Evolutionary conservation across 345 rosid genomes (phyloP).

Genomic region (Acer saccharum): DNA sequence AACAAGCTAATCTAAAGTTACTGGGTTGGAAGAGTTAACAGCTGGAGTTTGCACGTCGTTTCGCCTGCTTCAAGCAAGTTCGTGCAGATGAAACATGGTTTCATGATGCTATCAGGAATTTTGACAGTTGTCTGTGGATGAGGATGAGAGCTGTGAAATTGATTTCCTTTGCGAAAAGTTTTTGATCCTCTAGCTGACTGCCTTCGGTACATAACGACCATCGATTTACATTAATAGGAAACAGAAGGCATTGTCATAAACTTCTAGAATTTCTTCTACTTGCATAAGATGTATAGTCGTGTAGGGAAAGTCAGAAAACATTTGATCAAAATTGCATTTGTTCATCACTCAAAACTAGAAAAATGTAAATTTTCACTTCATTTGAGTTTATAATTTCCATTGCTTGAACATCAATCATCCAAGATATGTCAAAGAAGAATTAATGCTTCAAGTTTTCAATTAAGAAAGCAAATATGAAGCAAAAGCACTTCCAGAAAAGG

Average conservation of each 20-base stretch:
- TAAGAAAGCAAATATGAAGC: background rate
- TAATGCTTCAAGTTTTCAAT: background rate
- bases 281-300: too few species aligned
- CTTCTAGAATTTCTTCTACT: background rate
- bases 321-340: too few species aligned
- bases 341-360: too few species aligned
- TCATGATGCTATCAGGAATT: background rate
- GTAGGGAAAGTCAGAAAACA: too few species aligned
- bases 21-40: slow-evolving; percentile 69
- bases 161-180: background rate
- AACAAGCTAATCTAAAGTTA: slow-evolving; percentile 59
- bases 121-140: background rate
- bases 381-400: too few species aligned
- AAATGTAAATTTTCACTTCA: too few species aligned
- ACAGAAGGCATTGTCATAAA: background rate
- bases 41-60: background rate
- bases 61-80: background rate
- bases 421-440: background rate
- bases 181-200: background rate
- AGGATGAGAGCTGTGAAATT: background rate
- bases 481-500: too few species aligned
- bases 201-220: background rate
- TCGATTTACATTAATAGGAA: background rate
- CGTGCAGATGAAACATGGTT: background rate
- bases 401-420: background rate